phyloP scores from a whole-genome alignment of 148 eudicot species.

The Vaccinium corymbosum region DNA sequence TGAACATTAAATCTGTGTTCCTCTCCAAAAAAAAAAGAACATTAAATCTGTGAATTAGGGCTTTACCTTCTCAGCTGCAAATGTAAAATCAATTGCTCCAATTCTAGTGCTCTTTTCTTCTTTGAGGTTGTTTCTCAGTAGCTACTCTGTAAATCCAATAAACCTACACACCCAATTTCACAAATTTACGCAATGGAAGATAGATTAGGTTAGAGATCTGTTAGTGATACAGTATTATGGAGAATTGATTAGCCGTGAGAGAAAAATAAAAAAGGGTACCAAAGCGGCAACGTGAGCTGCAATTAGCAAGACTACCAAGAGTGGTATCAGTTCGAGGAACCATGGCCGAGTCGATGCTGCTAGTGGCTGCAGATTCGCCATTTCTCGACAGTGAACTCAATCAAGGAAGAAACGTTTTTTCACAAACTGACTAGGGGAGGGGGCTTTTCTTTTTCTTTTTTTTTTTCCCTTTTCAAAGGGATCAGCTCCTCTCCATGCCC shows the following conservation, averaged over 20 bases:
- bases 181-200: background rate
- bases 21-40: background rate
- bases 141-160: conserved; percentile 77
- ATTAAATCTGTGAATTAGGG: background rate
- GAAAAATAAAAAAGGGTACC: conserved; percentile 14
- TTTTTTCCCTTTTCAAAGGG: too few relatives aligned
- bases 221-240: background rate
- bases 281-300: conserved; percentile 43
- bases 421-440: background rate
- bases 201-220: background rate
- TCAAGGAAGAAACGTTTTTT: background rate
- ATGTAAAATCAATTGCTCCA: background rate
- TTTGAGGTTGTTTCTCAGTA: conserved; percentile 50
- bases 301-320: conserved; percentile 36
- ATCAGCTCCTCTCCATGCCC: too few relatives aligned
- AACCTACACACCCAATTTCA: conserved; percentile 21
- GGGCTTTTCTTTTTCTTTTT: too few relatives aligned
- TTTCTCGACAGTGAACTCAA: background rate
- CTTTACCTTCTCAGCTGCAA: conserved; percentile 15
- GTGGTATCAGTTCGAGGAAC: conserved; percentile 37
- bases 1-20: too few relatives aligned
- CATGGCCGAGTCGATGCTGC: conserved; percentile 25
- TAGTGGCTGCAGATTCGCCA: conserved; percentile 29
- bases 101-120: conserved; percentile 46
- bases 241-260: background rate